Evolutionary conservation across 1,284 basidiomycete species (phyloP).

Genomic region (Ganoderma lingzhi): DNA sequence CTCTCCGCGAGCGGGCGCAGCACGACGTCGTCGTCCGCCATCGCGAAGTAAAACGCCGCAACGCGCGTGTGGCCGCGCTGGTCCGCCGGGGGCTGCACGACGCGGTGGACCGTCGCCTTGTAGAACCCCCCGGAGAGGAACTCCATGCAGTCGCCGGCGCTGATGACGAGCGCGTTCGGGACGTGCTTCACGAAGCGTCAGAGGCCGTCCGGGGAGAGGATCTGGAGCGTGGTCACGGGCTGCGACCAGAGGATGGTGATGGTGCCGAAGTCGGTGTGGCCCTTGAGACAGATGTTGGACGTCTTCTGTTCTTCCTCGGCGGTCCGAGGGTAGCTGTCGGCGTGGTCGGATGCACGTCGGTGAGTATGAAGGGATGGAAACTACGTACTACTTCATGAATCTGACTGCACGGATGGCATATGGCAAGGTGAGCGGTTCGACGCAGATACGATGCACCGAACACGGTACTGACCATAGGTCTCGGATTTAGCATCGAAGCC

Average conservation of each 20-base stretch:
- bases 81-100: conserved; percentile 57
- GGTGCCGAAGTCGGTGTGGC: conserved; percentile 71
- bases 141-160: conserved; percentile 52
- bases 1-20: conserved; percentile 40
- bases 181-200: conserved; percentile 71
- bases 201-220: conserved; percentile 41
- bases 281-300: conserved; percentile 50
- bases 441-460: conserved; percentile 15
- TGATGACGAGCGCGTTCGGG: conserved; percentile 64
- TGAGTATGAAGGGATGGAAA: background rate
- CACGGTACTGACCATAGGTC: conserved; percentile 38
- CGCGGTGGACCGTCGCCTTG: conserved; percentile 52
- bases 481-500: conserved; percentile 40
- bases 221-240: conserved; percentile 64
- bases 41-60: conserved; percentile 53
- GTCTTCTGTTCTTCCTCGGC: conserved; percentile 63
- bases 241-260: conserved; percentile 69
- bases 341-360: background rate
- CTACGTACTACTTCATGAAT: conserved; percentile 63
- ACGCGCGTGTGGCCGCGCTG: conserved; percentile 52
- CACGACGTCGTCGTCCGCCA: conserved; percentile 42
- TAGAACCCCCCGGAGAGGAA: conserved; percentile 55
- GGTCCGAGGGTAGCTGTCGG: conserved; percentile 50
- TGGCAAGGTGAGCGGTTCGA: background rate
- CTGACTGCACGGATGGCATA: conserved; percentile 45